Evolutionary conservation across 805 yeast species (phyloP), one percentile per base, ranked within the genome.

Genomic region (Candida hispaniensis): DNA sequence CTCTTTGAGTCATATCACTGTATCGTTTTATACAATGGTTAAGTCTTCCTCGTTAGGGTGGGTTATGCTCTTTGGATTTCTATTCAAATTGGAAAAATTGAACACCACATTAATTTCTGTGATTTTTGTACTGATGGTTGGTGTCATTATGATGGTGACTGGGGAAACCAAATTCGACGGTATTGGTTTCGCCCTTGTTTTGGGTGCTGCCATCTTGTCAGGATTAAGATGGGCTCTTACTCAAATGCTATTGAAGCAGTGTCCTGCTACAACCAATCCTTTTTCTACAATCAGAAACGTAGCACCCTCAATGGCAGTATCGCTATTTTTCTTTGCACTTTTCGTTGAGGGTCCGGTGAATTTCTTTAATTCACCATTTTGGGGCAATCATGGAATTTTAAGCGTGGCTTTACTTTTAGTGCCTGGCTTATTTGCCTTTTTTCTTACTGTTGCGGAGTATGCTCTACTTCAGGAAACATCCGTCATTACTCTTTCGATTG

Each of bases 201-300:
- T 91, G 17, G 59, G 69, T 2, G 86, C 94, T 4, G 73, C 93
- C 2, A 67, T 79, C 52, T 68, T 83, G 59, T 76, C 91, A 10
- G 98, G 98, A 0, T 60, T 91, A 34, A 69, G 98, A 44, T 91
- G 98, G 98, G 88, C 94, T 1, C 70, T 86, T 42, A 85, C 97
- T 1, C 97, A 91, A 51, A 55, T 91, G 14, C 64, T 88, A 20
- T 60, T 91, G 32, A 77, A 69, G 45, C 66, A 61, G 26, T 74
- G 73, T 44, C 64, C 62, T 16, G 59, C 38, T 2, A 34, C 72
- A 30, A 48, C 49, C 11, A 61, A 86, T 50, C 93, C 98, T 2
- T 72, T 91, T 12, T 64, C 77, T 23, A 82, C 96, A 6, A 85
- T 91, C 26, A 64, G 79, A 46, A 81, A 80, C 51, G 58, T 91